Conservation (phyloP, 2,329 filamentous ascomycete species). For the Elsinoe perseae region DNA sequence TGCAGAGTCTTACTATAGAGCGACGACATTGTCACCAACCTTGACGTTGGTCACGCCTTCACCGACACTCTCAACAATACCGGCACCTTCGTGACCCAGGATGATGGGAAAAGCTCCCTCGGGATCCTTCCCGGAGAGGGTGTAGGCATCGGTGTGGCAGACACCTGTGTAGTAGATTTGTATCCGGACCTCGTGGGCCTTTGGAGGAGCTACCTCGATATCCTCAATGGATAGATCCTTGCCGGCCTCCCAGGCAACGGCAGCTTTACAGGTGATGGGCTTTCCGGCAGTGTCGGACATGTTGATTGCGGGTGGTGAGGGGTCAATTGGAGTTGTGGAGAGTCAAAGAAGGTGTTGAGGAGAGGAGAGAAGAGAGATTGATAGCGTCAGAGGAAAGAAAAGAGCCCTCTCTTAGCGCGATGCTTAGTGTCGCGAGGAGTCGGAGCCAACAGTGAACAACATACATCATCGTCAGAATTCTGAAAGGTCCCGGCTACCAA, state of each 20-base stretch:
- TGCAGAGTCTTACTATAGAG: conserved; percentile 61
- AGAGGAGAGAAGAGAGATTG: not conserved
- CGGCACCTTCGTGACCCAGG: conserved; percentile 83
- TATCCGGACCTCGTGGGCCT: conserved; percentile 91
- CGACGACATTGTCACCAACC: conserved; percentile 82
- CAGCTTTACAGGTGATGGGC: conserved; percentile 85
- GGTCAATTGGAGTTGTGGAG: not conserved
- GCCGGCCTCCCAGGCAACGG: conserved; percentile 93
- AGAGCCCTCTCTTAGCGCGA: not conserved
- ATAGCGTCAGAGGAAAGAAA: not conserved
- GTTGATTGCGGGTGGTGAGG: not conserved
- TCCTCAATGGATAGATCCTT: conserved; percentile 85
- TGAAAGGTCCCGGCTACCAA: not conserved
- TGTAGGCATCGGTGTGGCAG: conserved; percentile 98
- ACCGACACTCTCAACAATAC: conserved; percentile 85
- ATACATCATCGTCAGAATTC: conserved; percentile 5
- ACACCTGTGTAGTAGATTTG: conserved; percentile 97
- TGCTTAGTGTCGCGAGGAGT: not conserved
- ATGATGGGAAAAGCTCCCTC: conserved; percentile 89
- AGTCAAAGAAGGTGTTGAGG: not conserved
- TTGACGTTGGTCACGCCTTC: conserved; percentile 94
- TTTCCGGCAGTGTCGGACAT: conserved; percentile 50
- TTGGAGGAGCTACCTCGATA: conserved; percentile 81
- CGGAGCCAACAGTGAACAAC: not conserved
- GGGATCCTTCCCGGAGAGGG: conserved; percentile 89